Base-by-base conservation (phyloP, 1,284 basidiomycete species). In the Apiotrichum sp. region DNA sequence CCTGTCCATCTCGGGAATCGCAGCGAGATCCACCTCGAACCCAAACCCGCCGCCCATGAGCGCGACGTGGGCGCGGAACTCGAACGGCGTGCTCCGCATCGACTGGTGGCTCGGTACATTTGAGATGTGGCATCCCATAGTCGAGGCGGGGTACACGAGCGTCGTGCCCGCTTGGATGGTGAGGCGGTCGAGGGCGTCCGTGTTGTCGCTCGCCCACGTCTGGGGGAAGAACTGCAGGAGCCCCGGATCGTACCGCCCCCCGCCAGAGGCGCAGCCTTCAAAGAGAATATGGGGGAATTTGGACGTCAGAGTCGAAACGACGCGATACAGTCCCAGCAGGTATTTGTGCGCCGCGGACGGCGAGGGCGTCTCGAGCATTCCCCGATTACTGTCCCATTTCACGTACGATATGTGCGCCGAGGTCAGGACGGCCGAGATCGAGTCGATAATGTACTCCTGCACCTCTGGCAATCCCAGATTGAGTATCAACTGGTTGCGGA, bases 331-430 rank as follows among this genome's bases (percentile, higher is more conserved):
- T 9, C 69, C 69, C 5, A 69, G 61, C n/a, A 67, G 63, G 56
- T 71, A 71, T 13, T 40, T 11, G 51, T 69, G 65, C 8, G 62
- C 56, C 3, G 60, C 59, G 31, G 57, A 51, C 0, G 66, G 65
- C 4, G 51, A 38, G n/a, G 64, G 55, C 36, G 66, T 48, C 57
- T 71, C 69, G 63, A 67, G 65, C 58, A 71, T 71, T 7, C 56
- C 65, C 35, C 69, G 56, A 49, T 71, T 69, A 56, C 62, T 63
- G 57, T 71, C 69, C 69, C 69, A 71, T 50, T 71, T 71, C 57
- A 71, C 59, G 39, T 66, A 71, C 6, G 48, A n/a, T n/a, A 71
- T 65, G 16, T 62, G 47, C 14, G 64, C 65, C 7, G 51, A 55
- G 31, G 52, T 43, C 16, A 71, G 59, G 3, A 71, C 31, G 8